Conservation (phyloP, 1,284 basidiomycete genomes). For the Agroathelia rolfsii region DNA sequence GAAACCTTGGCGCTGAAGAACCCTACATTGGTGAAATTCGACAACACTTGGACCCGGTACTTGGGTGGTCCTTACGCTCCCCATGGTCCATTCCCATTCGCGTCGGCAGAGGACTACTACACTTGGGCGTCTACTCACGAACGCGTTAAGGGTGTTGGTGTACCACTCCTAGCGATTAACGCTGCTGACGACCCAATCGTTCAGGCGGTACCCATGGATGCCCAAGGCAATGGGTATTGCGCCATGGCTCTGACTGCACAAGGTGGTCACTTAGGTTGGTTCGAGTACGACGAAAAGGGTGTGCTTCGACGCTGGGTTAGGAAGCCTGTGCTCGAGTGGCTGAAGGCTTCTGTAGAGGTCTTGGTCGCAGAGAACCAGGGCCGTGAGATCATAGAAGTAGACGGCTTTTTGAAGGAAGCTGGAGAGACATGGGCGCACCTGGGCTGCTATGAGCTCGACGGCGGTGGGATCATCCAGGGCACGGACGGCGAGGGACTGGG, state of each 20-base stretch:
- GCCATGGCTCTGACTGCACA: conserved; percentile 65
- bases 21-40: conserved; percentile 53
- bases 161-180: conserved; percentile 79
- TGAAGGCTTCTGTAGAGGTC: conserved; percentile 48
- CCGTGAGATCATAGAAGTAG: conserved; percentile 31
- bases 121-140: conserved; percentile 51
- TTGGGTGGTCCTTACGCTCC: conserved; percentile 72
- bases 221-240: conserved; percentile 53
- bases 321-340: conserved; percentile 69
- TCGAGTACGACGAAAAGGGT: conserved; percentile 45
- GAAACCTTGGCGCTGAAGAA: conserved; percentile 35
- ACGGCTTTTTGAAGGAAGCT: conserved; percentile 51
- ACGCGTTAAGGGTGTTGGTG: conserved; percentile 44
- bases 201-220: conserved; percentile 48
- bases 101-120: conserved; percentile 78
- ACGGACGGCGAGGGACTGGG: conserved; percentile 27
- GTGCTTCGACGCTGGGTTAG: conserved; percentile 58
- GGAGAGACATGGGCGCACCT: conserved; percentile 27
- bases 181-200: conserved; percentile 89
- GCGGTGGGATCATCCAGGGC: conserved; percentile 27
- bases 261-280: conserved; percentile 97
- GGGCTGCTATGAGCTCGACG: conserved; percentile 32
- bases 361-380: conserved; percentile 27
- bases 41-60: conserved; percentile 58
- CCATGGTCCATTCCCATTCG: conserved; percentile 81